These are phyloP conservation scores for Cantharellus cinnabarinus DNA, from an alignment of 768 basidiomycete genomes.

Conservation along the genomic window DNA sequence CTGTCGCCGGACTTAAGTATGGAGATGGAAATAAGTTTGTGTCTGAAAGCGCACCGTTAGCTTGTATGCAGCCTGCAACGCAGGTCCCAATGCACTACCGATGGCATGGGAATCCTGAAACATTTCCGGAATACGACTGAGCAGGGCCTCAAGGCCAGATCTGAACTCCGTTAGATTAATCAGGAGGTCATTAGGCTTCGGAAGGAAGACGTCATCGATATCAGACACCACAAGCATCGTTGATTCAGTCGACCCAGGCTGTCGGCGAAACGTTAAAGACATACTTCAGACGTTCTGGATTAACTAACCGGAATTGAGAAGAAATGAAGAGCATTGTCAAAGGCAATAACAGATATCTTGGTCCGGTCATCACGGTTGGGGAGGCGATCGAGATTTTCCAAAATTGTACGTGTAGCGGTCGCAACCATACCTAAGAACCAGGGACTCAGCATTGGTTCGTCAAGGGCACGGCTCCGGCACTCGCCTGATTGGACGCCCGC, in stretches of 20 bases:
- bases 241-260: slow-evolving; percentile 35
- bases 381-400: slow-evolving; percentile 85
- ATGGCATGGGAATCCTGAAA: slow-evolving; percentile 90
- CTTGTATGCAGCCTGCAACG: slow-evolving; percentile 89
- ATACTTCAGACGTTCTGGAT: not conserved
- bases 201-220: slow-evolving; percentile 91
- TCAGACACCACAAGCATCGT: slow-evolving; percentile 96
- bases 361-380: slow-evolving; percentile 89
- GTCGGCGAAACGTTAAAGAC: not conserved
- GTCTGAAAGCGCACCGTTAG: too few relatives aligned
- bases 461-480: too few relatives aligned
- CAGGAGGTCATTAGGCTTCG: slow-evolving; percentile 89
- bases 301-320: slow-evolving; percentile 69
- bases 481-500: slow-evolving; percentile 72
- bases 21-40: too few relatives aligned
- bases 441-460: too few relatives aligned
- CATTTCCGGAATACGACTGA: slow-evolving; percentile 82
- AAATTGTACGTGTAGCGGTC: slow-evolving; percentile 87
- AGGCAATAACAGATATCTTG: slow-evolving; percentile 81
- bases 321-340: slow-evolving; percentile 85
- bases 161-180: slow-evolving; percentile 82
- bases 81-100: slow-evolving; percentile 87
- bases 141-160: slow-evolving; percentile 55
- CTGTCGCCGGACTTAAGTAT: slow-evolving; percentile 19
- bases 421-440: slow-evolving; percentile 89